These are phyloP conservation scores for Immersiporthe knoxdaviesiana DNA, from an alignment of 2,329 filamentous ascomycete genomes.

Conservation along the genomic window DNA sequence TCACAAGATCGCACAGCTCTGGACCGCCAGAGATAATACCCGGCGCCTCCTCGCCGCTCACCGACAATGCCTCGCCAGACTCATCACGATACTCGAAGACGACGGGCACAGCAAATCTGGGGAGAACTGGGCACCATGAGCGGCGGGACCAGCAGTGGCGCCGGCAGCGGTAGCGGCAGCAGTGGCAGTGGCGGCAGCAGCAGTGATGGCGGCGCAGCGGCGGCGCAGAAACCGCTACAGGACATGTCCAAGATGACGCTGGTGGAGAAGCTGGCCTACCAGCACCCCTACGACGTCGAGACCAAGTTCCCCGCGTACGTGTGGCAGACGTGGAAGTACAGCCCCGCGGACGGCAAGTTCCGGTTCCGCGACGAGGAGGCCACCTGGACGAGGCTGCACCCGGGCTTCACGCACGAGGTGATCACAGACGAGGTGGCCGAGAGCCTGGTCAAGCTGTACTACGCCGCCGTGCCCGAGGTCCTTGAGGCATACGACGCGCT, in stretches of 20 bases:
- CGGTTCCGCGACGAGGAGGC: slow-evolving; percentile 81
- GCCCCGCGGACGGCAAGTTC: slow-evolving; percentile 77
- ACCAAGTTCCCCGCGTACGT: slow-evolving; percentile 94
- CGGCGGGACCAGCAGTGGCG: slow-evolving; percentile 28
- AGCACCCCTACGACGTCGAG: slow-evolving; percentile 90
- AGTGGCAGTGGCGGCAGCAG: not conserved
- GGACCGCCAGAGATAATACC: slow-evolving; percentile 38
- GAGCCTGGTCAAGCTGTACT: slow-evolving; percentile 82
- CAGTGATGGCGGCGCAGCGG: slow-evolving; percentile 9
- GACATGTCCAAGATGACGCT: slow-evolving; percentile 75
- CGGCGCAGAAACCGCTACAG: slow-evolving; percentile 63
- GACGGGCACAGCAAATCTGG: slow-evolving; percentile 21
- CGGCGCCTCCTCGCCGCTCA: slow-evolving; percentile 38
- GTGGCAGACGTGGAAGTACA: slow-evolving; percentile 98
- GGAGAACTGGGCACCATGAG: slow-evolving; percentile 27
- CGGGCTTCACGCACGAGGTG: slow-evolving; percentile 93
- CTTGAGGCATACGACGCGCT: slow-evolving; percentile 75
- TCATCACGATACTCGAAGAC: slow-evolving; percentile 33
- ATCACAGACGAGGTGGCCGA: slow-evolving; percentile 88
- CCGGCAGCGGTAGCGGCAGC: not conserved
- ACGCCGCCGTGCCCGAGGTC: slow-evolving; percentile 79
- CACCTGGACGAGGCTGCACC: slow-evolving; percentile 86
- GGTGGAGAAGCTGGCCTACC: slow-evolving; percentile 82
- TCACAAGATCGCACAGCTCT: slow-evolving; percentile 63
- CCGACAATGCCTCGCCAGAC: slow-evolving; percentile 30